Evolutionary conservation across 1,139 yeast genomes (phyloP).

Genomic region (Hansenula anomala): DNA sequence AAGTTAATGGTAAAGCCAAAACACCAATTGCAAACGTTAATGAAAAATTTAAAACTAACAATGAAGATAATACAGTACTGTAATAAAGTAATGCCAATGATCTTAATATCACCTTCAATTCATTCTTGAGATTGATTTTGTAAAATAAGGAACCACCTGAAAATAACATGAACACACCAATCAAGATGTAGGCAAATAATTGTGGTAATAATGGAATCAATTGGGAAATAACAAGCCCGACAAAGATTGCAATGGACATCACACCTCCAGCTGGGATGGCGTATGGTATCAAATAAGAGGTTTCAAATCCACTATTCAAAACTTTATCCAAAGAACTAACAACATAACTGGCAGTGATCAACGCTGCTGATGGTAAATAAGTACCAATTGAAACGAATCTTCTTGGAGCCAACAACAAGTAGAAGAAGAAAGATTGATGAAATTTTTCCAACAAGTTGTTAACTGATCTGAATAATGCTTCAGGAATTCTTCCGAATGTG

Average conservation of each 20-base stretch:
- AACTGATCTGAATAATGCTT: slow-evolving; percentile 81
- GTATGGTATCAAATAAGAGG: slow-evolving; percentile 14
- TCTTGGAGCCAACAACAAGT: slow-evolving; percentile 72
- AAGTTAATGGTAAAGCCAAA: slow-evolving; percentile 65
- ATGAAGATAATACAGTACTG: slow-evolving; percentile 66
- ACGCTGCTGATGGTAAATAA: slow-evolving; percentile 81
- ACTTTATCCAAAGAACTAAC: slow-evolving; percentile 62
- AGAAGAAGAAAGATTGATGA: slow-evolving; percentile 95
- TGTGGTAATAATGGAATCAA: slow-evolving; percentile 14
- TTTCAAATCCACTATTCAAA: slow-evolving; percentile 36
- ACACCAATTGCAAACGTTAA: slow-evolving; percentile 70
- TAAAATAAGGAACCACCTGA: slow-evolving; percentile 9
- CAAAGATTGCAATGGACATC: slow-evolving; percentile 3
- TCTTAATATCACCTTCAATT: slow-evolving; percentile 22
- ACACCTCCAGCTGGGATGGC: slow-evolving; percentile 9
- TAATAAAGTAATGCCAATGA: slow-evolving; percentile 51
- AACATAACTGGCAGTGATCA: slow-evolving; percentile 67
- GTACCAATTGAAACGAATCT: slow-evolving; percentile 91
- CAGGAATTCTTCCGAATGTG: slow-evolving; percentile 86
- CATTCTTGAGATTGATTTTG: slow-evolving; percentile 4
- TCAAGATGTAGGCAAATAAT: slow-evolving; percentile 1
- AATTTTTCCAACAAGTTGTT: slow-evolving; percentile 92
- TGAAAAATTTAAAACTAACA: slow-evolving; percentile 81
- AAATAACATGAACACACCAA: slow-evolving; percentile 8
- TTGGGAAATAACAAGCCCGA: slow-evolving; percentile 23